Evolutionary conservation across 225 moss, liverwort and hornwort species (phyloP), one percentile per base, ranked within the genome.

Genomic region (Marchantia polymorpha): DNA sequence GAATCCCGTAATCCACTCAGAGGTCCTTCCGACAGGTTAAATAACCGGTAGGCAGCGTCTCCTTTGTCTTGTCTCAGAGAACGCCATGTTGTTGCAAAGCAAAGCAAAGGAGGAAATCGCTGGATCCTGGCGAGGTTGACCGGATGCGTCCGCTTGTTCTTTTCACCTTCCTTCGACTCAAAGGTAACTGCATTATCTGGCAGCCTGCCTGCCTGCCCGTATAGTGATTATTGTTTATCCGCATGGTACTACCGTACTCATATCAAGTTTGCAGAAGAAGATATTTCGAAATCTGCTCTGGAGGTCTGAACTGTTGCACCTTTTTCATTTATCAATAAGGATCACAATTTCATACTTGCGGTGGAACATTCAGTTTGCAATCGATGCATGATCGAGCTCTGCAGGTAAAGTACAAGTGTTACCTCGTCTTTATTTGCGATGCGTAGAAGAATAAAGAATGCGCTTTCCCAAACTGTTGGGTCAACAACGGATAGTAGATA

Each of bases 131-230:
- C 29, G 27, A 66, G 30, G 66, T 29, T 66, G 66, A 66, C 66
- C 66, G 12, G 66, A 10, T 30, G 10, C 66, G 12, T 55, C 1
- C 5, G 55, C 17, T 39, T 2, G 39, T 39, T 39, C 39, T 39
- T 39, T 39, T 55, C 55, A 12, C 55, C 55, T 55, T 12, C 55
- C 13, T 26, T 29, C 66, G 66, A 39, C 39, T 39, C 39, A 39
- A 39, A 39, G 39, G 66, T 66, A 66, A 29, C 66, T 66, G 29
- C 10, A 66, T 66, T 66, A 66, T 66, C 66, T 66, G 66, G 66
- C 66, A 66, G 30, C 13, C 66, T 29, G 29, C 30, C 27, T 2
- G 30, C 13, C 66, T 29, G 29, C 30, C 27, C 11, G 65, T 65
- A 65, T 27, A 25, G 55, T 55, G 17, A 17, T 65, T 12, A 23